Percentiles rank a stretch among this genome's conserved stretches.
phyloP scores from a whole-genome alignment of 2,329 filamentous ascomycete genomes.

The Colletotrichum sp. region DNA sequence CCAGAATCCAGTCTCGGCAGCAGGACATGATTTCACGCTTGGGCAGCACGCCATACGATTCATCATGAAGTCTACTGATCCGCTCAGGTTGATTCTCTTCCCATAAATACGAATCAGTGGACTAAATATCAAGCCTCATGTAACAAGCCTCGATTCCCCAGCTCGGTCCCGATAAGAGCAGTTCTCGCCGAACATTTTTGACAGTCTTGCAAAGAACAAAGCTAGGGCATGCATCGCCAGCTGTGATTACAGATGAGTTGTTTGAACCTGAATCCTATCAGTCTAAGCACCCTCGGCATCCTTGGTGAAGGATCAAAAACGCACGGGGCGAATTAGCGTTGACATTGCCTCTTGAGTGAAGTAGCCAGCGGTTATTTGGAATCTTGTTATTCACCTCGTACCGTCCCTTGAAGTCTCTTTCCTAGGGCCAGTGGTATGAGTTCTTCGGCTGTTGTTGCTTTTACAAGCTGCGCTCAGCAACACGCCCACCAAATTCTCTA shows the following conservation, averaged over 20 bases:
- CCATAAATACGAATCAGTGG: background rate
- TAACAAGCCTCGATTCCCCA: background rate
- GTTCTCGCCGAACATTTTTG: background rate
- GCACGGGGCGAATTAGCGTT: background rate
- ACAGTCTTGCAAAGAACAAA: background rate
- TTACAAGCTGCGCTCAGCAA: background rate
- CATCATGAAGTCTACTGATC: background rate
- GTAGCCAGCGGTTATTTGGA: background rate
- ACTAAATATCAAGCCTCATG: background rate
- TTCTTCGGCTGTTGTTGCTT: background rate
- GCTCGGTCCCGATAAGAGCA: background rate
- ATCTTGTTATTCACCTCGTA: background rate
- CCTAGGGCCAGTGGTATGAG: background rate
- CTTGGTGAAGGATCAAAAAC: background rate
- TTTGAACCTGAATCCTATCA: background rate
- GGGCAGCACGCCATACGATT: background rate
- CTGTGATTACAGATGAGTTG: background rate
- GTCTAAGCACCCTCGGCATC: background rate
- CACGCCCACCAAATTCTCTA: background rate
- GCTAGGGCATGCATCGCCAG: background rate
- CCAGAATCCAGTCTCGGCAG: background rate
- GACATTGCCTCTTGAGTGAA: background rate
- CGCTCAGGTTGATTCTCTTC: background rate
- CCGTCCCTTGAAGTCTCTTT: background rate
- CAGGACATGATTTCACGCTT: background rate